phyloP scores from a whole-genome alignment of 176 grass and related monocot species.

The Carex littledalei region DNA sequence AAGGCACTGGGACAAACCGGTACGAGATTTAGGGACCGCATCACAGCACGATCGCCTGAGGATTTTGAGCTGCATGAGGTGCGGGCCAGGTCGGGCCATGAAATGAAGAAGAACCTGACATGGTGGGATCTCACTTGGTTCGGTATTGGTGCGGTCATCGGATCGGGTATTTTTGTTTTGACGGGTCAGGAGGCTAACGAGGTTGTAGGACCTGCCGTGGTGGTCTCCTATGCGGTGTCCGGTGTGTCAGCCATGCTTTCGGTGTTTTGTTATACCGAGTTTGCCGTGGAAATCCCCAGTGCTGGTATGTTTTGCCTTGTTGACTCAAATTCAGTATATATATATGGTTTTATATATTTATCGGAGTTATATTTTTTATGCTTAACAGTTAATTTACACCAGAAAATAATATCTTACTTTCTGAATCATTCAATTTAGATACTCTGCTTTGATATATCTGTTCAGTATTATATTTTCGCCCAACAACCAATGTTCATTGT shows the following conservation, averaged over 20 bases:
- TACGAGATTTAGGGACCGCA: conserved; percentile 35
- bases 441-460: background rate
- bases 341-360: too few relatives aligned
- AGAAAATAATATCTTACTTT: background rate
- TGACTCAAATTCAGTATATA: too few relatives aligned
- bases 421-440: background rate
- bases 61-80: conserved; percentile 56
- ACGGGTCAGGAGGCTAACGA: conserved; percentile 53
- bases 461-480: too few relatives aligned
- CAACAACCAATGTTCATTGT: too few relatives aligned
- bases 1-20: conserved; percentile 52
- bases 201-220: conserved; percentile 66
- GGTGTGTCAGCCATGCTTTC: conserved; percentile 94
- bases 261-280: conserved; percentile 96
- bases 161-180: conserved; percentile 80
- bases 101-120: conserved; percentile 55
- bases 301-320: conserved; percentile 42
- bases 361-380: too few relatives aligned
- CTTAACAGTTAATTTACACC: too few relatives aligned
- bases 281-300: conserved; percentile 88
- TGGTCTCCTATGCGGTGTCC: conserved; percentile 77
- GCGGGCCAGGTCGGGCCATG: conserved; percentile 44
- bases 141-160: conserved; percentile 72
- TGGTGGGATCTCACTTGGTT: conserved; percentile 89
- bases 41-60: conserved; percentile 43